These are phyloP conservation scores for Torulaspora gathmanii DNA, from an alignment of 805 yeast genomes.

Conservation along the genomic window DNA sequence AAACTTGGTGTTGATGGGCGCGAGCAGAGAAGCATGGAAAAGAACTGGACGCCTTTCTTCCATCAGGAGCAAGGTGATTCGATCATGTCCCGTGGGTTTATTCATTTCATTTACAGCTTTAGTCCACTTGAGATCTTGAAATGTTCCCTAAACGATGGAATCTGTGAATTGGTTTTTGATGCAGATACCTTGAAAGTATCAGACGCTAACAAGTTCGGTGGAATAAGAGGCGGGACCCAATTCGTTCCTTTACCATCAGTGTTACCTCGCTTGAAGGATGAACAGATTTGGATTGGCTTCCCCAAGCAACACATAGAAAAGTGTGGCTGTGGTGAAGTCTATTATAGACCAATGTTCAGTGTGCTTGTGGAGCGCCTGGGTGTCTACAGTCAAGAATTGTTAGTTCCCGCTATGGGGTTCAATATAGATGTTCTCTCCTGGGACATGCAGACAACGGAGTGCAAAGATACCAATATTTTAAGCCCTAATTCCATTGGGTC, in stretches of 20 bases:
- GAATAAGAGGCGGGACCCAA: slow-evolving; percentile 25
- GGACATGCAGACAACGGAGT: slow-evolving; percentile 15
- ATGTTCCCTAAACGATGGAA: slow-evolving; percentile 23
- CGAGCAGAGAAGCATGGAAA: slow-evolving; percentile 8
- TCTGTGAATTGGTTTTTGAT: slow-evolving; percentile 17
- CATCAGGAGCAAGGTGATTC: slow-evolving; percentile 7
- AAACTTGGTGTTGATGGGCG: slow-evolving; percentile 9
- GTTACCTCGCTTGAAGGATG: slow-evolving; percentile 16
- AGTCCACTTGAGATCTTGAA: slow-evolving; percentile 20
- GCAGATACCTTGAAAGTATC: slow-evolving; percentile 10
- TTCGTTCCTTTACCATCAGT: slow-evolving; percentile 17
- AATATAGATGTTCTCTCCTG: slow-evolving; percentile 17
- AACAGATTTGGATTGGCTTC: slow-evolving; percentile 24
- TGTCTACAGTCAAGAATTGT: slow-evolving; percentile 17
- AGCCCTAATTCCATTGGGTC: slow-evolving; percentile 18
- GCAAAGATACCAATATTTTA: slow-evolving; percentile 14
- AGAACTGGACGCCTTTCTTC: slow-evolving; percentile 21
- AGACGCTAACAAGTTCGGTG: slow-evolving; percentile 12
- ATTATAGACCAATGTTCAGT: slow-evolving; percentile 20
- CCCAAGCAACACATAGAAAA: slow-evolving; percentile 17
- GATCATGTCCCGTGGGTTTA: slow-evolving; percentile 21
- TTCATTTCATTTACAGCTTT: slow-evolving; percentile 21
- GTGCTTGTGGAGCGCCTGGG: slow-evolving; percentile 17
- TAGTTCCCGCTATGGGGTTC: slow-evolving; percentile 17
- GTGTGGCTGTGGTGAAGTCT: slow-evolving; percentile 21